Evolutionary conservation across 2,329 filamentous ascomycete species (phyloP).

Genomic region (Pseudocercospora macadamiae): DNA sequence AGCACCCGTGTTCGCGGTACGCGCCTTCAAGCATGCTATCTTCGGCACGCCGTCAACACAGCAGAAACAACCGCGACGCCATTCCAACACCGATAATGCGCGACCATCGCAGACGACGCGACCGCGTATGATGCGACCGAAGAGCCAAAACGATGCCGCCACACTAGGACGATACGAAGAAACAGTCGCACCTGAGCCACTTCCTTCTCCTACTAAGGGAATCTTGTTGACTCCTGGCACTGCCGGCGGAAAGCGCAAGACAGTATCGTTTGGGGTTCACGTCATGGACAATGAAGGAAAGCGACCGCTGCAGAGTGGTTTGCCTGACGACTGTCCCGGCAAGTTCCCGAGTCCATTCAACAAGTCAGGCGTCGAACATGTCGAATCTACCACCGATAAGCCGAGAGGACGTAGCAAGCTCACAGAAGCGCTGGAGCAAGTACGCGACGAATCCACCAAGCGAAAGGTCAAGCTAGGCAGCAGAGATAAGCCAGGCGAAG

Average conservation of each 20-base stretch:
- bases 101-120: conserved; percentile 27
- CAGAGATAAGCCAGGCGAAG: conserved; percentile 56
- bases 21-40: conserved; percentile 66
- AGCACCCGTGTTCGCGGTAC: conserved; percentile 67
- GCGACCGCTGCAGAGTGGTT: conserved; percentile 48
- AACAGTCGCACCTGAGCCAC: conserved; percentile 28
- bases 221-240: conserved; percentile 68
- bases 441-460: conserved; percentile 43
- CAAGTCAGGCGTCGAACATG: conserved; percentile 35
- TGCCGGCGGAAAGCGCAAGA: conserved; percentile 59
- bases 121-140: conserved; percentile 34
- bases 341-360: conserved; percentile 57
- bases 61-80: conserved; percentile 32
- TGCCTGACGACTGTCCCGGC: conserved; percentile 51
- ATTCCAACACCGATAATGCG: conserved; percentile 35
- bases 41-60: conserved; percentile 64
- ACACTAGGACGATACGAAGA: conserved; percentile 22
- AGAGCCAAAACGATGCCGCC: conserved; percentile 34
- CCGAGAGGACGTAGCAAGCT: conserved; percentile 44
- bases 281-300: conserved; percentile 61
- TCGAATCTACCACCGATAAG: conserved; percentile 35
- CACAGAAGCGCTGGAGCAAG: conserved; percentile 50
- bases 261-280: conserved; percentile 62
- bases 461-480: conserved; percentile 29
- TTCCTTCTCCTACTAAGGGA: conserved; percentile 59